Percentiles rank a stretch among this genome's conserved stretches.
phyloP scores from a whole-genome alignment of 495 filamentous ascomycete species.

The Xylaria cubensis region DNA sequence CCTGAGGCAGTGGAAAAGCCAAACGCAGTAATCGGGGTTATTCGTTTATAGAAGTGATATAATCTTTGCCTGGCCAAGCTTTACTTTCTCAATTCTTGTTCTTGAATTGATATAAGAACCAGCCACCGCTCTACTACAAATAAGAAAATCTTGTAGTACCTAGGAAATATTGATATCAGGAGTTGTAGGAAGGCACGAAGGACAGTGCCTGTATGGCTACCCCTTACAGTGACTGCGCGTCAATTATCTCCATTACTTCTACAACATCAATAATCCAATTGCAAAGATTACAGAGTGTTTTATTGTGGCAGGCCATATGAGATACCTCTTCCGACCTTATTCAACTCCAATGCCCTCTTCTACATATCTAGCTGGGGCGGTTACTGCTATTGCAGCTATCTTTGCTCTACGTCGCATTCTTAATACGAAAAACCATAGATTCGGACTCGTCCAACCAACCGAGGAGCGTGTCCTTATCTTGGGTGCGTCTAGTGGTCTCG shows the following conservation, averaged over 20 bases:
- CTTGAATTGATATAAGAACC: too few species aligned
- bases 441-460: slow-evolving; percentile 17
- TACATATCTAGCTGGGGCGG: not conserved
- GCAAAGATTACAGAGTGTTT: too few species aligned
- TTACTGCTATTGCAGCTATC: slow-evolving; percentile 13
- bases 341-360: slow-evolving; percentile 7
- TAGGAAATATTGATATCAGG: not conserved
- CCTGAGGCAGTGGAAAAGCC: too few species aligned
- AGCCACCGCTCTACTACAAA: not conserved
- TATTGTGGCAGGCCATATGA: not conserved
- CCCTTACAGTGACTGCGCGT: too few species aligned
- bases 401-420: slow-evolving; percentile 9
- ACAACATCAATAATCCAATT: too few species aligned
- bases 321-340: not conserved
- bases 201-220: too few species aligned
- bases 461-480: slow-evolving; percentile 41
- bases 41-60: slow-evolving; percentile 5
- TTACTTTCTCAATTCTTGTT: too few species aligned
- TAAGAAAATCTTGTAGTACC: not conserved
- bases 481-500: slow-evolving; percentile 42
- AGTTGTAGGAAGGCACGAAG: too few species aligned
- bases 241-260: too few species aligned
- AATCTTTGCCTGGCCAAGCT: too few species aligned
- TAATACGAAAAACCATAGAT: slow-evolving; percentile 6
- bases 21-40: slow-evolving; percentile 3